Evolutionary conservation across 306 rosid species (phyloP).

Genomic region (Vigna trinervia): DNA sequence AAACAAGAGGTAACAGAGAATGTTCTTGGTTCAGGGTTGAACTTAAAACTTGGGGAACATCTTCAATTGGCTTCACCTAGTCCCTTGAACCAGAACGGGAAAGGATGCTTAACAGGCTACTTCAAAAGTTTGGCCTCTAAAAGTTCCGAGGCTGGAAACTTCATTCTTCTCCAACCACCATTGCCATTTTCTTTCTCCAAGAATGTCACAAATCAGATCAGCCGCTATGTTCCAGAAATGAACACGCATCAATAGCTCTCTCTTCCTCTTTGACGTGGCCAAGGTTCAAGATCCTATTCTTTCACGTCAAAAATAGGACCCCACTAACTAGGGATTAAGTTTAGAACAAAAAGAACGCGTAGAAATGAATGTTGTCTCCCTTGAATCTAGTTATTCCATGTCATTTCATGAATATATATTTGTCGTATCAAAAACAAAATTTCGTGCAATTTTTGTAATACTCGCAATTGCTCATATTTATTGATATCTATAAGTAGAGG

Average conservation of each 20-base stretch:
- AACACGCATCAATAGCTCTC: slow-evolving; percentile 30
- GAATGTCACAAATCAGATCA: slow-evolving; percentile 36
- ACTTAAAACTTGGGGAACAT: slow-evolving; percentile 45
- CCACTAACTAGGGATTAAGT: not conserved
- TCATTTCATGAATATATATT: not conserved
- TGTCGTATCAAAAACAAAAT: not conserved
- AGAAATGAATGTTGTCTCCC: slow-evolving; percentile 8
- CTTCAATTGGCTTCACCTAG: slow-evolving; percentile 38
- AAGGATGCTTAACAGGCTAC: slow-evolving; percentile 44
- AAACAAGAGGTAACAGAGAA: slow-evolving; percentile 40
- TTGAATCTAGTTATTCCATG: not conserved
- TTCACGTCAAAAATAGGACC: not conserved
- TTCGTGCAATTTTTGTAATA: slow-evolving; percentile 17
- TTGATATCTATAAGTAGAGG: not conserved
- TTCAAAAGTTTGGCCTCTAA: slow-evolving; percentile 51
- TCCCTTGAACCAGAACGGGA: slow-evolving; percentile 49
- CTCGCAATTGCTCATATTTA: not conserved
- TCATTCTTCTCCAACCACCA: slow-evolving; percentile 51
- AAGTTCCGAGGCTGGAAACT: slow-evolving; percentile 43
- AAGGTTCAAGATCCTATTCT: not conserved
- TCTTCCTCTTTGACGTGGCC: not conserved
- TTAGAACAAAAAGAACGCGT: not conserved
- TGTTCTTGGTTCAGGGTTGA: slow-evolving; percentile 44
- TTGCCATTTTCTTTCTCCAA: slow-evolving; percentile 46
- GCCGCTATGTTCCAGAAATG: slow-evolving; percentile 24